Base-by-base conservation (phyloP, 768 basidiomycete species). In the Pleurotus ostreatus region DNA sequence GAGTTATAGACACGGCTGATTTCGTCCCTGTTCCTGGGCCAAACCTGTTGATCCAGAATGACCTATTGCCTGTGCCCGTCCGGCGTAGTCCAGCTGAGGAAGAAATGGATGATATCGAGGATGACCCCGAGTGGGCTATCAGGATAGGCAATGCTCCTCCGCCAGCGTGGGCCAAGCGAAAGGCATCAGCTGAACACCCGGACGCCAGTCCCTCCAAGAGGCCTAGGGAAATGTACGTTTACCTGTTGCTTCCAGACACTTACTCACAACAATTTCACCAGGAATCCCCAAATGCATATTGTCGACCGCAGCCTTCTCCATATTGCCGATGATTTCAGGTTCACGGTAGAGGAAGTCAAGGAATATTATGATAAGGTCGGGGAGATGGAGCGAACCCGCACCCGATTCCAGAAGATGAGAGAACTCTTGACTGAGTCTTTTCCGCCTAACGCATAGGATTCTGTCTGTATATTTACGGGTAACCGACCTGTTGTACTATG, bases 351-450 rank as follows among this genome's bases (percentile, higher is more conserved):
- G 59, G 90, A 92, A 68, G 89, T 92, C 12, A 80, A 86, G 63
- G 88, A 86, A 63, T 89, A 82, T 65, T 90, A 90, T 59, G 85
- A 89, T 63, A 81, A 77, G 59, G 86, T 79, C 57, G 85, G 86
- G 12, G 88, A 90, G 61, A 82, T 89, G 78, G 78, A 75, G 37
- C 77, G 78, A 47, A 90, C 90, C 8, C 78, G 80, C 60, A 68
- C 59, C 20, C 78, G 87, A 30, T 92, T 92, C 65, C 80, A 80
- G 61, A 79, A 68, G 61, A 88, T 91, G 86, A 79, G 89, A 22
- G 75, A 79, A 46, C 57, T 74, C 48, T 67, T 80, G n/a, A 62
- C 68, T 40, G 66, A 68, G 26, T 73, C 64, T 37, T 78, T 81
- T 57, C 48, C 60, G 4, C 68, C 72, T 38, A 68, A 77, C 13